Conservation (phyloP, 352 stramenopile genomes). For the Globisporangium echinulatum region DNA sequence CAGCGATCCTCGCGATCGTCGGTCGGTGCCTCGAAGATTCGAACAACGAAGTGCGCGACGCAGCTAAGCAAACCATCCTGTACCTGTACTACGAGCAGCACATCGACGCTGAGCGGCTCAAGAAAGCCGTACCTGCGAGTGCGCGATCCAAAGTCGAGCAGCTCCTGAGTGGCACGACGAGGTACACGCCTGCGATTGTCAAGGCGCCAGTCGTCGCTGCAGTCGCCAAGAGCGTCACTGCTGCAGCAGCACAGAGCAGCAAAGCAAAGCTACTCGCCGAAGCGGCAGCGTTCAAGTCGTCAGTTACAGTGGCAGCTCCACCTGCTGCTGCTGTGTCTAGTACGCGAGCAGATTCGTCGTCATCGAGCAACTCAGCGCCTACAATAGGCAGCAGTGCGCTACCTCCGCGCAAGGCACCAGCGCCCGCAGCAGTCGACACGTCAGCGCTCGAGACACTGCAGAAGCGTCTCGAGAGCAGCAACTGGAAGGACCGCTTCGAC, state of each 20-base stretch:
- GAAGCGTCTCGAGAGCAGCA: constrained; percentile 52
- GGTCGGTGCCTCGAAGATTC: constrained; percentile 68
- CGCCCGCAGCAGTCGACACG: constrained; percentile 18
- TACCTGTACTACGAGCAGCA: constrained; percentile 33
- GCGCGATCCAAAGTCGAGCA: constrained; percentile 44
- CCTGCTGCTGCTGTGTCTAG: not conserved
- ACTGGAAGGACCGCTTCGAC: constrained; percentile 78
- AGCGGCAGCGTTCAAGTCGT: not conserved
- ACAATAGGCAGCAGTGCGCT: not conserved
- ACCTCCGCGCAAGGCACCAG: not conserved
- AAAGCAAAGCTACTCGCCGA: not conserved
- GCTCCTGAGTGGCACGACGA: constrained; percentile 23
- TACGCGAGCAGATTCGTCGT: not conserved
- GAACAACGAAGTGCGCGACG: constrained; percentile 68
- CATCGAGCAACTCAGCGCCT: too few relatives aligned
- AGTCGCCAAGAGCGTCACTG: not conserved
- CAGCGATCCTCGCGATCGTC: constrained; percentile 32
- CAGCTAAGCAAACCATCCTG: constrained; percentile 53
- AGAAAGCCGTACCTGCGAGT: constrained; percentile 38
- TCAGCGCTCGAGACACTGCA: constrained; percentile 34
- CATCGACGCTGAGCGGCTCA: constrained; percentile 41
- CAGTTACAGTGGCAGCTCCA: too few relatives aligned
- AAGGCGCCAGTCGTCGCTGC: not conserved
- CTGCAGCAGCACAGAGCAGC: not conserved
- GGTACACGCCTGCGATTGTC: constrained; percentile 17